A percentile compares a stretch with the other conserved stretches of the same genome.
phyloP scores from a whole-genome alignment of 768 basidiomycete species.

The Pisolithus sp. region DNA sequence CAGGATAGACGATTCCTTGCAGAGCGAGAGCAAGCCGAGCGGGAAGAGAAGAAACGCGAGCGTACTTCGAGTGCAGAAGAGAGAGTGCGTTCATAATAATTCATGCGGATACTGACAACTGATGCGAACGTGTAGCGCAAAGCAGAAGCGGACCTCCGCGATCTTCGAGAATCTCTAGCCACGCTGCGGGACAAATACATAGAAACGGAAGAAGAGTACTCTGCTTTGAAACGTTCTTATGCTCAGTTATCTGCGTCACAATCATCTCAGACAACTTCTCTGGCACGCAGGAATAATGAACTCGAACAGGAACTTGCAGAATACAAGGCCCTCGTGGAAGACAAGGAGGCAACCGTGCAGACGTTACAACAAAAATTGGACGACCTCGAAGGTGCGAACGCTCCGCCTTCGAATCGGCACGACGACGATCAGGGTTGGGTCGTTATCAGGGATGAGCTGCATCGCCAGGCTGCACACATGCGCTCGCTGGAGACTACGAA shows the following conservation, averaged over 20 bases:
- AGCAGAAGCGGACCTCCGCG: conserved; percentile 45
- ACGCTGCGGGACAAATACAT: conserved; percentile 51
- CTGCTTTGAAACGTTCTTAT: conserved; percentile 41
- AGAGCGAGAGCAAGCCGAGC: conserved; percentile 62
- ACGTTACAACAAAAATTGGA: conserved; percentile 45
- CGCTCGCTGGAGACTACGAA: conserved; percentile 57
- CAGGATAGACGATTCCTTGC: conserved; percentile 63
- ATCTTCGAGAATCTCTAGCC: conserved; percentile 43
- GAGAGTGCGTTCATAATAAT: conserved; percentile 41
- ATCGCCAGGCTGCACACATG: conserved; percentile 57
- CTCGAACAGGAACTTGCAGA: conserved; percentile 45
- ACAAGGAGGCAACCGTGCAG: conserved; percentile 35
- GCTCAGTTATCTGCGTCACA: conserved; percentile 46
- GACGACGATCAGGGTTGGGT: conserved; percentile 52
- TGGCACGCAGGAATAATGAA: conserved; percentile 39
- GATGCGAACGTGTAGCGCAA: conserved; percentile 31
- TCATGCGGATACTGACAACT: neutral
- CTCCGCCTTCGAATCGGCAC: conserved; percentile 18
- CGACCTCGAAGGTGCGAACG: conserved; percentile 33
- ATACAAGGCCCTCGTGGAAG: conserved; percentile 34
- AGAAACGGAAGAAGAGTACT: conserved; percentile 55
- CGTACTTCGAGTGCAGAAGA: conserved; percentile 44
- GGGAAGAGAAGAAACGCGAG: conserved; percentile 60
- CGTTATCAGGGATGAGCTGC: conserved; percentile 62
- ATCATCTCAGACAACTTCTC: conserved; percentile 43